Evolutionary conservation across 1,284 basidiomycete species (phyloP).

Genomic region (Tremellales sp.): DNA sequence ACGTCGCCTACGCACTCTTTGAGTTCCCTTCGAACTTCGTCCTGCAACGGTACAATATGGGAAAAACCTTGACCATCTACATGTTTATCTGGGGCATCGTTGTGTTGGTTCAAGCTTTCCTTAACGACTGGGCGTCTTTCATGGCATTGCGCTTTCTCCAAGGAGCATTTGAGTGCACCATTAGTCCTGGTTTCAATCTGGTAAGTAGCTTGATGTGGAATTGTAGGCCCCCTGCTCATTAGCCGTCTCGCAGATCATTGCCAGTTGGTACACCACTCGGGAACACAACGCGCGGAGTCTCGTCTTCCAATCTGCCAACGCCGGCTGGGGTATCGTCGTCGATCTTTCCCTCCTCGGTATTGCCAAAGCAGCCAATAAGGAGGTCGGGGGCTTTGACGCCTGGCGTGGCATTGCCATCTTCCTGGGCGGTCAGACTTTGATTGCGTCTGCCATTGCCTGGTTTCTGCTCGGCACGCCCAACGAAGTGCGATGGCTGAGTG

Average conservation of each 20-base stretch:
- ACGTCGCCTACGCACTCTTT: constrained; percentile 31
- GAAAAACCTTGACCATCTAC: constrained; percentile 23
- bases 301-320: constrained; percentile 23
- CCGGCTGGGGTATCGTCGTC: constrained; percentile 27
- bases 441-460: constrained; percentile 23
- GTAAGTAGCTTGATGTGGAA: constrained; percentile 14
- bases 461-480: constrained; percentile 34
- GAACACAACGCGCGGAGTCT: constrained; percentile 27
- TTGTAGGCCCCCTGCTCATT: background rate
- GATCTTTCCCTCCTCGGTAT: constrained; percentile 30
- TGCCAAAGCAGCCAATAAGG: constrained; percentile 19
- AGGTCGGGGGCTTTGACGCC: constrained; percentile 22
- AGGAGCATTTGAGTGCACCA: constrained; percentile 31
- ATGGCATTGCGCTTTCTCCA: constrained; percentile 33
- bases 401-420: constrained; percentile 36
- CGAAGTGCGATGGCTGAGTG: constrained; percentile 35
- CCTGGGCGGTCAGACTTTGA: constrained; percentile 34
- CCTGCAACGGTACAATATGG: constrained; percentile 30
- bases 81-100: constrained; percentile 30
- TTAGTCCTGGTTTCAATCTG: constrained; percentile 29
- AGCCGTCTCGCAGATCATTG: constrained; percentile 7
- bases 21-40: constrained; percentile 39
- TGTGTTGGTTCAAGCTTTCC: constrained; percentile 33
- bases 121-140: constrained; percentile 29
- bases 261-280: constrained; percentile 26